A percentile compares a stretch with the other conserved stretches of the same genome.
These are phyloP conservation scores for Comarum palustre DNA, from an alignment of 306 rosid genomes.

Conservation along the genomic window DNA sequence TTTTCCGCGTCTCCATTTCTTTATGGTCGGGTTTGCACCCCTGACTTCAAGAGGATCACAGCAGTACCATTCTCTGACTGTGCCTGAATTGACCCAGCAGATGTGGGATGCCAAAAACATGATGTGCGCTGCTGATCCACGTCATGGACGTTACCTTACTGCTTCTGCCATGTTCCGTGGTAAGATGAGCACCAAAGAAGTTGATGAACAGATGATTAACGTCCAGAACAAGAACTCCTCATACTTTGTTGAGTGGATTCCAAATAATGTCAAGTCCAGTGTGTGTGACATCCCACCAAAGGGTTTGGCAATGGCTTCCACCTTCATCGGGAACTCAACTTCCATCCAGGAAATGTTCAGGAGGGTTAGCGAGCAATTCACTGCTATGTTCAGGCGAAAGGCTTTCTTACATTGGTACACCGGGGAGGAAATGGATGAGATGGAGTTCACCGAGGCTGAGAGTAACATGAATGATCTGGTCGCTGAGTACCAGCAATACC, in stretches of 20 bases:
- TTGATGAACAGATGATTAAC: conserved; percentile 80
- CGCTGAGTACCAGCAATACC: conserved; percentile 89
- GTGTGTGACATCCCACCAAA: conserved; percentile 84
- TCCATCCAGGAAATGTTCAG: conserved; percentile 89
- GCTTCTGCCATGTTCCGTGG: conserved; percentile 92
- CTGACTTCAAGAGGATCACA: conserved; percentile 87
- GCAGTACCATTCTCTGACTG: conserved; percentile 64
- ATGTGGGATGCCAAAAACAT: conserved; percentile 64
- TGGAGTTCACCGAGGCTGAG: conserved; percentile 94
- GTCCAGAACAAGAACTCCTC: conserved; percentile 89
- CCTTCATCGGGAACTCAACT: conserved; percentile 76
- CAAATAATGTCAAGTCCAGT: conserved; percentile 78
- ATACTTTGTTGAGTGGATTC: conserved; percentile 81
- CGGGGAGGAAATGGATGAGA: conserved; percentile 91
- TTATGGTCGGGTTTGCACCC: conserved; percentile 91
- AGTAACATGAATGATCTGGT: conserved; percentile 85
- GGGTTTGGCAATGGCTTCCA: conserved; percentile 72
- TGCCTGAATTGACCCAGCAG: conserved; percentile 52
- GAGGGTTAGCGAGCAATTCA: conserved; percentile 90
- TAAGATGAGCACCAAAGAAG: conserved; percentile 90
- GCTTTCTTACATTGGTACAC: conserved; percentile 81
- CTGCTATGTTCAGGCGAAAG: conserved; percentile 85
- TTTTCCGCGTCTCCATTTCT: conserved; percentile 85
- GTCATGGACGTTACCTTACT: conserved; percentile 78
- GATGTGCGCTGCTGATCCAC: conserved; percentile 93